Base-by-base conservation (phyloP, 257 asterid genomes). In the Solanum paucissectum region DNA sequence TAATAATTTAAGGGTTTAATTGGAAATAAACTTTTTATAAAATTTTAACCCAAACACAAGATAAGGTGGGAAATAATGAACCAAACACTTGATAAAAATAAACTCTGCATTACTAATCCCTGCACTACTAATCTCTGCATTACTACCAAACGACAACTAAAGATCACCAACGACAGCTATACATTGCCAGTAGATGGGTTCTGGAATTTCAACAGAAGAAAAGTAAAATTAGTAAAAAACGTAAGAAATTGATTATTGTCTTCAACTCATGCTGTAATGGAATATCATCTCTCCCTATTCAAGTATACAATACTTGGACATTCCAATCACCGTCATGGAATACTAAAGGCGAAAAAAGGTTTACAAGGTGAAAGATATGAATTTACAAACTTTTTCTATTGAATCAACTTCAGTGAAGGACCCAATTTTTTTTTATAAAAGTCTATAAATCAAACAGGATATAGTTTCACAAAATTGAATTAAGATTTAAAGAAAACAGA, bases 151-250 rank as follows among this genome's bases (percentile, higher is more conserved):
- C 3, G 42, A 38, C 42, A 3, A 38, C 11, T 38, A 92, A 94
- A 94, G 94, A 91, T 88, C 86, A 95, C 95, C 89, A 96, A 89
- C n/a, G 95, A 90, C 49, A 96, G 84, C 90, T 90, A 94, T 79
- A 88, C 91, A 83, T 86, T 88, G 55, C 92, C 42, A 87, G 91
- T 84, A 37, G 93, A 88, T 85, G 89, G 92, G 91, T 93, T 95
- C 98, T 95, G 94, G 75, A 90, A 91, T 77, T 64, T 20, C 36
- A 86, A 86, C 37, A 64, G 44, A 74, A 29, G 20, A 36, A 25
- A 73, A 10, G 11, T 75, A 75, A 75, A 75, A 75, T 75, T 40
- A 75, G 83, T 27, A 2, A 23, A 72, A 75, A 75, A 75, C 3
- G n/a, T 21, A 40, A 75, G 83, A 23, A 75, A 18, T 9, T 75